phyloP scores from a whole-genome alignment of 2,329 filamentous ascomycete species.

The Colletotrichum navitas region DNA sequence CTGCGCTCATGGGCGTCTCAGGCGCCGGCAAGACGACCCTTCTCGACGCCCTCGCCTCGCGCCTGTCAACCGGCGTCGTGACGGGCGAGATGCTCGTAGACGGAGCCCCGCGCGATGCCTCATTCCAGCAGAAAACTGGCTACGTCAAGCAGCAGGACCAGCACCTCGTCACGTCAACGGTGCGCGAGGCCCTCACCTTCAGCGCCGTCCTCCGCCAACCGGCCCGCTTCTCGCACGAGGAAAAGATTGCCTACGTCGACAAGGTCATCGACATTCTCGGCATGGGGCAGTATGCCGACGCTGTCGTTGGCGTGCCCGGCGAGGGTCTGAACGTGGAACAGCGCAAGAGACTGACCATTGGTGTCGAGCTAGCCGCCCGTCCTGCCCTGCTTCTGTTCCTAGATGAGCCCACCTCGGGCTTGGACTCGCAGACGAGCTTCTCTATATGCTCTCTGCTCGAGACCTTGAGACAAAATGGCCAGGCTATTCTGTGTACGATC shows the following conservation, averaged over 20 bases:
- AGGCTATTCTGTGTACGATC: conserved; percentile 65
- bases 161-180: conserved; percentile 75
- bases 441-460: conserved; percentile 78
- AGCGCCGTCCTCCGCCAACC: conserved; percentile 77
- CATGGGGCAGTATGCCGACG: conserved; percentile 75
- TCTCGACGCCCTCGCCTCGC: conserved; percentile 78
- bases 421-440: conserved; percentile 82
- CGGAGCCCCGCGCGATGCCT: conserved; percentile 71
- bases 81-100: conserved; percentile 79
- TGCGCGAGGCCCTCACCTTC: conserved; percentile 76
- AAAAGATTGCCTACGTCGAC: conserved; percentile 49
- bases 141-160: conserved; percentile 81
- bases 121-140: conserved; percentile 78
- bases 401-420: conserved; percentile 81
- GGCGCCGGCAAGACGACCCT: conserved; percentile 84
- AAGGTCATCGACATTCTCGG: conserved; percentile 49
- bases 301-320: conserved; percentile 75
- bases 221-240: conserved; percentile 58
- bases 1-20: conserved; percentile 79
- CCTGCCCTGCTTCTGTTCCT: conserved; percentile 80
- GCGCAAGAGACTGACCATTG: conserved; percentile 75
- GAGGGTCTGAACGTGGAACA: conserved; percentile 63
- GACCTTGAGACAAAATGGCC: conserved; percentile 67
- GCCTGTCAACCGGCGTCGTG: conserved; percentile 80
- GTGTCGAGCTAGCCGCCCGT: conserved; percentile 82